Evolutionary conservation across 2,329 filamentous ascomycete genomes (phyloP).

Genomic region (Ceratocystis destructans): DNA sequence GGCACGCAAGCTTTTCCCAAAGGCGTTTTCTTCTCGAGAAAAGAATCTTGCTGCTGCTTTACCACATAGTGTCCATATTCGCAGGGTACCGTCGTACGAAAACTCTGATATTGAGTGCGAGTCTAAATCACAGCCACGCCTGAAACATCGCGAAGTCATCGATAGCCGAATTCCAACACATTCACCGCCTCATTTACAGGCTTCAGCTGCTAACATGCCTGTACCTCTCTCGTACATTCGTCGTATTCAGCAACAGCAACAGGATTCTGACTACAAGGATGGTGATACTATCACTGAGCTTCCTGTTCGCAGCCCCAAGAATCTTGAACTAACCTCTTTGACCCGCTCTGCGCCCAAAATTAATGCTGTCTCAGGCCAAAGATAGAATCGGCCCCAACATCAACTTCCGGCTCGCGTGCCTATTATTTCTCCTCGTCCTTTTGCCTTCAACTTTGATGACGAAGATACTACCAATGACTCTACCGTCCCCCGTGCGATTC

Average conservation of each 20-base stretch:
- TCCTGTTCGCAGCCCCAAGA: background rate
- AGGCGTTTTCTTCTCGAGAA: background rate
- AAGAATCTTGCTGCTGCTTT: background rate
- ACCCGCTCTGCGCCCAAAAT: slow-evolving; percentile 10
- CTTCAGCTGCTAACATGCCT: slow-evolving; percentile 6
- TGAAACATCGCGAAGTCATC: background rate
- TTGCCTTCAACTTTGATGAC: slow-evolving; percentile 11
- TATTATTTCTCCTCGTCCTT: background rate
- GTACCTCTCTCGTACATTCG: slow-evolving; percentile 14
- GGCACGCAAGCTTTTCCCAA: slow-evolving; percentile 7
- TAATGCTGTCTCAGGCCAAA: slow-evolving; percentile 13
- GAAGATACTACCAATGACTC: background rate
- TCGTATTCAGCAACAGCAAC: slow-evolving; percentile 8
- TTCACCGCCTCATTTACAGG: background rate
- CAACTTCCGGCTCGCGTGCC: slow-evolving; percentile 5
- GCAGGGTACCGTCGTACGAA: background rate
- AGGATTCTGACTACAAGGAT: background rate
- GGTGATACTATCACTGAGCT: background rate
- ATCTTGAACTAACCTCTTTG: background rate
- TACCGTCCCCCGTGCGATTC: background rate
- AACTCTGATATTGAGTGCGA: slow-evolving; percentile 6
- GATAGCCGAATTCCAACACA: background rate
- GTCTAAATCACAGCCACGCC: background rate
- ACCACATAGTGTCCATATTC: slow-evolving; percentile 4
- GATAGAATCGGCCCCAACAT: slow-evolving; percentile 19